phyloP scores from a whole-genome alignment of 306 rosid species.

The Cyclanthera cordifolia region DNA sequence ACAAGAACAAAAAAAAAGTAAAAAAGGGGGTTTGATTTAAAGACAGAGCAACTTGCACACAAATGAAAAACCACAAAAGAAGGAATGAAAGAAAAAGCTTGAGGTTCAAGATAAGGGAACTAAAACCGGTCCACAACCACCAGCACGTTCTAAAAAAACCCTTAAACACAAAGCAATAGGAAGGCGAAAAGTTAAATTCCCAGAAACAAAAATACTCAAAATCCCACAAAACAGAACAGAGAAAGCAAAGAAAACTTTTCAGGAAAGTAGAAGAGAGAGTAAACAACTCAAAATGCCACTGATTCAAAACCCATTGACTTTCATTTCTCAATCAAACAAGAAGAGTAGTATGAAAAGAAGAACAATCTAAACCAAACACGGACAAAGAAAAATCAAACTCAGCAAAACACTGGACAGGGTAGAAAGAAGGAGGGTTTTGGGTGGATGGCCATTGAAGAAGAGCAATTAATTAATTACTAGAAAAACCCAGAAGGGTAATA shows the following conservation, averaged over 20 bases:
- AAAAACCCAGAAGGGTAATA: slow-evolving; percentile 1
- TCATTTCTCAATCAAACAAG: too few relatives aligned
- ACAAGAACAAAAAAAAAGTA: background rate
- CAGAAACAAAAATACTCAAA: background rate
- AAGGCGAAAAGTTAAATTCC: background rate
- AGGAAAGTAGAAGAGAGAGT: too few relatives aligned
- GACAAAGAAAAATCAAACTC: background rate
- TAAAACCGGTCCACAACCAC: slow-evolving; percentile 9
- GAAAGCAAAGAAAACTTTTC: background rate
- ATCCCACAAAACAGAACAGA: background rate
- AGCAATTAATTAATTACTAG: background rate
- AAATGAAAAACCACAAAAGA: too few relatives aligned
- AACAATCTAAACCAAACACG: background rate
- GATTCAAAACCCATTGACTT: too few relatives aligned
- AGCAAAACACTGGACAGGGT: too few relatives aligned
- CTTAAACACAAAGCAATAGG: slow-evolving; percentile 3
- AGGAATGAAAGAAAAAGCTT: background rate
- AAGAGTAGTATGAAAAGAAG: too few relatives aligned
- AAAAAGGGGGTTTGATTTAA: too few relatives aligned
- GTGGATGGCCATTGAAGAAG: background rate
- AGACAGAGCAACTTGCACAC: too few relatives aligned
- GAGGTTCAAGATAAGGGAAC: slow-evolving; percentile 7
- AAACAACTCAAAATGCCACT: too few relatives aligned
- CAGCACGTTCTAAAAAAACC: slow-evolving; percentile 10
- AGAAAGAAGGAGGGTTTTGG: background rate